These are phyloP conservation scores for Aureobasidium sp. DNA, from an alignment of 2,329 filamentous ascomycete genomes.

Conservation along the genomic window DNA sequence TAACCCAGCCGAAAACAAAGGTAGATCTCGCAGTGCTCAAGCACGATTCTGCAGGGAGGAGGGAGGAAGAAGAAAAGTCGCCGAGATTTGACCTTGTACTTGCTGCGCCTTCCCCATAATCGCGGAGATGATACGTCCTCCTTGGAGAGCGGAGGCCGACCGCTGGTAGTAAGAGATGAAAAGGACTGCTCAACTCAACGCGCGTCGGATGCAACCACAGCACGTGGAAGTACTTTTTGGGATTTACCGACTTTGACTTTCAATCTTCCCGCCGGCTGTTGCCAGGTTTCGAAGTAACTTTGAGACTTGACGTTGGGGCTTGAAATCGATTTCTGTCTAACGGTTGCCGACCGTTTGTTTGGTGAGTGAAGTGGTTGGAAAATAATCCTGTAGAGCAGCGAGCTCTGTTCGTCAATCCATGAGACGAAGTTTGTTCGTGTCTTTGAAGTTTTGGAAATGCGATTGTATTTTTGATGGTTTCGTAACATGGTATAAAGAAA, in stretches of 20 bases:
- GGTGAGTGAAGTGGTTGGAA: neutral
- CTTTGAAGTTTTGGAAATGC: neutral
- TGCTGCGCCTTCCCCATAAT: neutral
- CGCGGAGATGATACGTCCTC: neutral
- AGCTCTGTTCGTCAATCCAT: neutral
- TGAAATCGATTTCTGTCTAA: neutral
- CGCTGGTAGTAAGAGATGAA: neutral
- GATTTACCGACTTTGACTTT: neutral
- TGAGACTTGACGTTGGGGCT: neutral
- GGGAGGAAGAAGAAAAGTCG: neutral
- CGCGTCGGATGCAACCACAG: neutral
- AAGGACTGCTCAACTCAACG: neutral
- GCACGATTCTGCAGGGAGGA: too few species aligned
- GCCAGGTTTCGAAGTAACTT: neutral
- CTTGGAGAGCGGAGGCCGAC: neutral
- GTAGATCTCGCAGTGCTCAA: neutral
- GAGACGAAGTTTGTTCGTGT: neutral
- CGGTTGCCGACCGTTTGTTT: neutral
- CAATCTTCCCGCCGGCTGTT: neutral
- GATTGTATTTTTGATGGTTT: neutral
- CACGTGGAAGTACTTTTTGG: neutral
- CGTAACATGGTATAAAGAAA: constrained; percentile 3
- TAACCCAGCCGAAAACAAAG: neutral
- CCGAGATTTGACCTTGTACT: neutral
- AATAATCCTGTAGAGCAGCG: neutral